Evolutionary conservation across 2,329 filamentous ascomycete genomes (phyloP).

Genomic region (Lachnellula arida): DNA sequence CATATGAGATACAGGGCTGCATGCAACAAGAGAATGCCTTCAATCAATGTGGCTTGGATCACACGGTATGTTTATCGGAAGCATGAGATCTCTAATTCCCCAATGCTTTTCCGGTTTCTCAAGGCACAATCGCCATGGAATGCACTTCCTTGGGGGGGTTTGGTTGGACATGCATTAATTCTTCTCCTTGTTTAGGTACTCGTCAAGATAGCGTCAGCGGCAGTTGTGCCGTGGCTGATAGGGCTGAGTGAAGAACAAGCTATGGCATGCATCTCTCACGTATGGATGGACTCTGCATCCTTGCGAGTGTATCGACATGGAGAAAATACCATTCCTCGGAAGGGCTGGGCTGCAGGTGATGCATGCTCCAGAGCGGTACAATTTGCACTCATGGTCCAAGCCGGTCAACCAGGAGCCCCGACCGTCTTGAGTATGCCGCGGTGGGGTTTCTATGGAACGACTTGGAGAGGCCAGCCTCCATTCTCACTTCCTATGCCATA

Average conservation of each 20-base stretch:
- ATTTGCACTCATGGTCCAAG: slow-evolving; percentile 29
- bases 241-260: slow-evolving; percentile 33
- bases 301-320: slow-evolving; percentile 33
- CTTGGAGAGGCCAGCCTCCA: slow-evolving; percentile 10
- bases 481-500: slow-evolving; percentile 23
- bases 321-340: slow-evolving; percentile 35
- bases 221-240: slow-evolving; percentile 36
- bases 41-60: slow-evolving; percentile 38
- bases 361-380: slow-evolving; percentile 38
- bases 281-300: slow-evolving; percentile 37
- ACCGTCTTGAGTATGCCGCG: slow-evolving; percentile 30
- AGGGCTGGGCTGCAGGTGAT: slow-evolving; percentile 40
- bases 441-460: slow-evolving; percentile 35
- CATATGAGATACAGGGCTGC: slow-evolving; percentile 40
- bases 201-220: slow-evolving; percentile 38
- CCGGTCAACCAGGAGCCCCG: slow-evolving; percentile 29
- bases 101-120: no score
- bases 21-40: slow-evolving; percentile 36
- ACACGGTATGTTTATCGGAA: no score
- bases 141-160: no score
- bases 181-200: no score
- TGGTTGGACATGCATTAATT: no score
- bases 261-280: slow-evolving; percentile 35
- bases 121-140: no score
- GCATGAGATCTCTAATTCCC: no score